These are phyloP conservation scores for Penicillium atrosanguineum DNA, from an alignment of 495 filamentous ascomycete species.

Conservation along the genomic window DNA sequence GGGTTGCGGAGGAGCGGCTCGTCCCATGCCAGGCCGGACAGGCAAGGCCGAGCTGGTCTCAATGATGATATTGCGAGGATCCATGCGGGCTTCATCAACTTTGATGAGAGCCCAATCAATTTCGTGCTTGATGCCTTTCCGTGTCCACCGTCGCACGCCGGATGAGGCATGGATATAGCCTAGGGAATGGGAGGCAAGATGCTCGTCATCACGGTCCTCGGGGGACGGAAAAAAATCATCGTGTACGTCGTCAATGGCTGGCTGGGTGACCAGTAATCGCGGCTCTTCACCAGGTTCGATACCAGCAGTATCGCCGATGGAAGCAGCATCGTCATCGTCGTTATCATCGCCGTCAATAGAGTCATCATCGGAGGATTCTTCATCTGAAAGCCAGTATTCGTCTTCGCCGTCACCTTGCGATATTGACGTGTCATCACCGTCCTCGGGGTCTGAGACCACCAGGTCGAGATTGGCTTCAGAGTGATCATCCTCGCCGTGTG, in stretches of 20 bases:
- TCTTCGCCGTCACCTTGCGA: constrained; percentile 33
- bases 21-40: constrained; percentile 10
- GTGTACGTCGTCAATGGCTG: constrained; percentile 82
- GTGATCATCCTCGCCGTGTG: constrained; percentile 31
- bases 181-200: constrained; percentile 71
- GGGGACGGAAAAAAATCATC: constrained; percentile 67
- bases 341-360: constrained; percentile 38
- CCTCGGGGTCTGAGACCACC: constrained; percentile 49
- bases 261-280: constrained; percentile 74
- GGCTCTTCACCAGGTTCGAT: constrained; percentile 72
- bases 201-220: constrained; percentile 66
- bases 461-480: constrained; percentile 40
- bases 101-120: constrained; percentile 95
- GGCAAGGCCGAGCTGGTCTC: constrained; percentile 36
- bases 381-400: constrained; percentile 43
- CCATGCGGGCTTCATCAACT: constrained; percentile 66
- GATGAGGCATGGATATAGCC: constrained; percentile 87
- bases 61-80: constrained; percentile 64
- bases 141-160: constrained; percentile 70
- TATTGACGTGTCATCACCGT: constrained; percentile 36
- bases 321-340: constrained; percentile 59
- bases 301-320: constrained; percentile 82
- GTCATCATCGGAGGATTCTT: constrained; percentile 49
- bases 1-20: constrained; percentile 23
- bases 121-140: constrained; percentile 72